Evolutionary conservation across 306 rosid genomes (phyloP).

Genomic region (Trifolium fragiferum): DNA sequence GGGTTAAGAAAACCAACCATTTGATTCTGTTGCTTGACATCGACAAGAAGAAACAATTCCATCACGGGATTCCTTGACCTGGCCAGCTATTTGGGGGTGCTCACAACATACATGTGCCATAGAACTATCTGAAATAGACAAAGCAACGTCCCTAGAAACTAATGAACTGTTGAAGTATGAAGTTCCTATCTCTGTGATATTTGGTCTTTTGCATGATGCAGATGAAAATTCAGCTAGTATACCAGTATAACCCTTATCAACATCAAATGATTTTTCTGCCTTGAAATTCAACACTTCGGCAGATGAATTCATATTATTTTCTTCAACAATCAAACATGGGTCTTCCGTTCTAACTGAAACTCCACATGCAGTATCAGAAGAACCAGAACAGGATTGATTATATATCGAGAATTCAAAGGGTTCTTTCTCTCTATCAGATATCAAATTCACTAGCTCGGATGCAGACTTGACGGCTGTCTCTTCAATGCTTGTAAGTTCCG

Average conservation of each 20-base stretch:
- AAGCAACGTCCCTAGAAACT: conserved; percentile 39
- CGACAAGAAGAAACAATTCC: conserved; percentile 47
- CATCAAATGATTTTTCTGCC: conserved; percentile 42
- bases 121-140: conserved; percentile 41
- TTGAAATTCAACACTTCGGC: conserved; percentile 38
- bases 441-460: conserved; percentile 23
- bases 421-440: conserved; percentile 24
- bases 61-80: conserved; percentile 34
- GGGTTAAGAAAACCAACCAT: conserved; percentile 55
- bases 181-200: conserved; percentile 25
- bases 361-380: conserved; percentile 30
- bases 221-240: conserved; percentile 29
- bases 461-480: conserved; percentile 12
- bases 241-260: conserved; percentile 25
- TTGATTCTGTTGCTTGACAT: conserved; percentile 45
- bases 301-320: conserved; percentile 38
- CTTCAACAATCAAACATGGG: conserved; percentile 41
- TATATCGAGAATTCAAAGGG: conserved; percentile 22
- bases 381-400: conserved; percentile 26
- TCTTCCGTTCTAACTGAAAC: conserved; percentile 20
- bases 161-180: conserved; percentile 39
- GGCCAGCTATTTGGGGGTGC: conserved; percentile 34
- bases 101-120: conserved; percentile 34
- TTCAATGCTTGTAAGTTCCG: conserved; percentile 22
- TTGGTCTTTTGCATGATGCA: conserved; percentile 42